Evolutionary conservation across 2,329 filamentous ascomycete species (phyloP).

Genomic region (Atkinsonella texensis): DNA sequence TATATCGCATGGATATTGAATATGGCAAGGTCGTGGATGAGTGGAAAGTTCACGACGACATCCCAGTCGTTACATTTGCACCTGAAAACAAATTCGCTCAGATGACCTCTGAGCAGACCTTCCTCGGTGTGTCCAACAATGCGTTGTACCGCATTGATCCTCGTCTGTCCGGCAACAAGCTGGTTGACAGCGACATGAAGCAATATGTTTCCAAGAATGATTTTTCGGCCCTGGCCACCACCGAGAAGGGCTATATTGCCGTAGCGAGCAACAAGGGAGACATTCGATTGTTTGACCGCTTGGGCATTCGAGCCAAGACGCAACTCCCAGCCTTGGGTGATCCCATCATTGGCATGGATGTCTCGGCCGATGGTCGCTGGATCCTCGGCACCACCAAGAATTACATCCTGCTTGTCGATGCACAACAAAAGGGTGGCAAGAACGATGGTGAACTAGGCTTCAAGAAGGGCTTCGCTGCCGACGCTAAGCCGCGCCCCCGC

Average conservation of each 20-base stretch:
- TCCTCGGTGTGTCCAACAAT: conserved; percentile 85
- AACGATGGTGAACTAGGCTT: conserved; percentile 98
- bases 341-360: conserved; percentile 86
- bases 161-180: conserved; percentile 77
- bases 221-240: conserved; percentile 88
- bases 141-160: conserved; percentile 91
- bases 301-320: conserved; percentile 96
- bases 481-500: conserved; percentile 84
- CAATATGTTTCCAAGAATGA: conserved; percentile 96
- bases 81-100: conserved; percentile 97
- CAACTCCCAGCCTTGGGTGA: conserved; percentile 92
- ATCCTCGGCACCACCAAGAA: conserved; percentile 88
- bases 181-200: conserved; percentile 87
- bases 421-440: conserved; percentile 83
- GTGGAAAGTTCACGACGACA: conserved; percentile 97
- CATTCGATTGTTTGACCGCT: conserved; percentile 87
- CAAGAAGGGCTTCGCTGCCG: conserved; percentile 83
- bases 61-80: conserved; percentile 80
- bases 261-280: conserved; percentile 97
- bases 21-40: conserved; percentile 97
- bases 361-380: conserved; percentile 92
- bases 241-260: conserved; percentile 91
- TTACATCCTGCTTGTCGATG: conserved; percentile 87
- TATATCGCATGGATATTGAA: conserved; percentile 96
- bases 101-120: conserved; percentile 91